A percentile compares a stretch with the other conserved stretches of the same genome.
phyloP scores from a whole-genome alignment of 2,329 filamentous ascomycete species.

The Coniella vitis region DNA sequence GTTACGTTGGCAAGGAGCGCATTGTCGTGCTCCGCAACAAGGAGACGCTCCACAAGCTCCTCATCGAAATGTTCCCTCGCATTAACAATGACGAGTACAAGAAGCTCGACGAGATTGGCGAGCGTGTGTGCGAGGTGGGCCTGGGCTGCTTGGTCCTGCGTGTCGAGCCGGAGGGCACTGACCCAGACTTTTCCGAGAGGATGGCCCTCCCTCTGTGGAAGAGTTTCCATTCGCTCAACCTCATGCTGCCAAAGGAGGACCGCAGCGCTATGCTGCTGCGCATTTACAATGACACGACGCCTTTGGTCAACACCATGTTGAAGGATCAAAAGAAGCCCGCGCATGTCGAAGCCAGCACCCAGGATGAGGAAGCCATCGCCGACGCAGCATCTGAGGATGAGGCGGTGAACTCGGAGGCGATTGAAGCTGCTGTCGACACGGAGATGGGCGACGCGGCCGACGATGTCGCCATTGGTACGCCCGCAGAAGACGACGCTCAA shows the following conservation, averaged over 20 bases:
- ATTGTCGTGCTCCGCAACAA: slow-evolving; percentile 69
- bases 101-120: slow-evolving; percentile 79
- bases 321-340: slow-evolving; percentile 41
- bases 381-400: background rate
- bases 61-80: slow-evolving; percentile 96
- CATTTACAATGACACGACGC: slow-evolving; percentile 83
- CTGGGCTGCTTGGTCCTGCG: slow-evolving; percentile 92
- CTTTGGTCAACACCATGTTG: slow-evolving; percentile 65
- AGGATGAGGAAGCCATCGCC: slow-evolving; percentile 24
- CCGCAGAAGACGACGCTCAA: slow-evolving; percentile 5
- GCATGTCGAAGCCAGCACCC: slow-evolving; percentile 26
- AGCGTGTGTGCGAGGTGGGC: slow-evolving; percentile 67
- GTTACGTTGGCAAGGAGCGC: slow-evolving; percentile 75
- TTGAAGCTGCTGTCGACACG: background rate
- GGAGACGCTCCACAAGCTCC: slow-evolving; percentile 71
- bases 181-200: slow-evolving; percentile 57
- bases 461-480: background rate
- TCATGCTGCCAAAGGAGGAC: slow-evolving; percentile 98
- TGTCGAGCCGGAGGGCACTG: slow-evolving; percentile 66
- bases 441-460: background rate
- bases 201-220: slow-evolving; percentile 94
- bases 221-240: slow-evolving; percentile 82
- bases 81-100: slow-evolving; percentile 68
- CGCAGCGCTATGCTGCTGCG: slow-evolving; percentile 85
- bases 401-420: too few relatives aligned